Conservation (phyloP, 2,329 filamentous ascomycete genomes). For the Diplodia mutila region DNA sequence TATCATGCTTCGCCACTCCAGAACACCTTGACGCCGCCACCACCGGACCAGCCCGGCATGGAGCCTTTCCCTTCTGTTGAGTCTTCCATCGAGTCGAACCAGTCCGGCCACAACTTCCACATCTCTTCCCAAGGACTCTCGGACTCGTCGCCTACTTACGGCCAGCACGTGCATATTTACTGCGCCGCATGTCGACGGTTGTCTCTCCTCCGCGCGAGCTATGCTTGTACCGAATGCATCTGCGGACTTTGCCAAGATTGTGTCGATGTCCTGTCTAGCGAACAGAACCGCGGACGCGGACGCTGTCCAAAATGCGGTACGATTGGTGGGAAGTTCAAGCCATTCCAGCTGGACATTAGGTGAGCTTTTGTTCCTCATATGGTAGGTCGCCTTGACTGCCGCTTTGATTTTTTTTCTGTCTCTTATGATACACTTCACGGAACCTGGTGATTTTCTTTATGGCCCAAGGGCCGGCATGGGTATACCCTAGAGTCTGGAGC, state of each 20-base stretch:
- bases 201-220: constrained; percentile 78
- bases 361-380: constrained; percentile 46
- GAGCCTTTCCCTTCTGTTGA: constrained; percentile 90
- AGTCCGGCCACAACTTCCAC: constrained; percentile 71
- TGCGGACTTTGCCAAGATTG: constrained; percentile 89
- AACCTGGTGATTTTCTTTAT: constrained; percentile 1
- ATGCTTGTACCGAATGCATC: constrained; percentile 95
- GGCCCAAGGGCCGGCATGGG: constrained; percentile 16
- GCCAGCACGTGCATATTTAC: constrained; percentile 75
- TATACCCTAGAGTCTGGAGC: constrained; percentile 27
- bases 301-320: constrained; percentile 78
- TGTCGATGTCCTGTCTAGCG: constrained; percentile 76
- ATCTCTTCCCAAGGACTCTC: constrained; percentile 56
- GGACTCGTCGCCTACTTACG: constrained; percentile 63
- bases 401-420: background rate
- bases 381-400: constrained; percentile 8
- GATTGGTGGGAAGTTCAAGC: constrained; percentile 79
- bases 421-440: constrained; percentile 12
- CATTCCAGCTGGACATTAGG: constrained; percentile 81
- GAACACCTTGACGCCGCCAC: constrained; percentile 83
- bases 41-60: constrained; percentile 50
- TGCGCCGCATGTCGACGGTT: constrained; percentile 84
- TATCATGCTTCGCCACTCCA: constrained; percentile 92
- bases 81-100: constrained; percentile 69
- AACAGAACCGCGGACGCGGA: constrained; percentile 69